Base-by-base conservation (phyloP, 768 basidiomycete species). In the Termitomyces sp. region DNA sequence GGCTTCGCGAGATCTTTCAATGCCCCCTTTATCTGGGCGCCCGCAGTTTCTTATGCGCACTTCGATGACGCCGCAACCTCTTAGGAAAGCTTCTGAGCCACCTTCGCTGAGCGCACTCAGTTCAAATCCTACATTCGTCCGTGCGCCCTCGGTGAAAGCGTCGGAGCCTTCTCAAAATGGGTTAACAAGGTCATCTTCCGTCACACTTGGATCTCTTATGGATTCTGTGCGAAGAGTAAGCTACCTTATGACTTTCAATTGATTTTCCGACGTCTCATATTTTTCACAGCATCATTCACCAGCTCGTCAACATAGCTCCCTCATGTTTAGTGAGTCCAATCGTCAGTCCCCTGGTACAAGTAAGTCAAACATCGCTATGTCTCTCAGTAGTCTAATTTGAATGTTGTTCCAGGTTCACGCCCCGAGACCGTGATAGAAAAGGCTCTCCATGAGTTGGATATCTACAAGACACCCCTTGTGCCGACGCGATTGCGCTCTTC, bases 391-490 rank as follows among this genome's bases (percentile, higher is more conserved):
- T 45, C 21, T 44, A 54, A 37, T 42, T 26, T 38, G 53, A 41
- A 35, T 49, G 50, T 31, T 50, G 49, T 55, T 50, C 50, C 35
- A 60, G 46, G 60, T 66, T 56, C 71, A 58, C 66, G 65, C 35
- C 73, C 74, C 15, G 67, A 72, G 61, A 82, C 76, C 44, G 75
- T 83, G 17, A 84, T 87, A 19, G 85, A 89, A 70, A 77, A 78
- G 56, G 84, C 84, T 15, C 74, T 91, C 5, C 83, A 86, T 43
- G 85, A 87, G 62, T 72, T 89, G 45, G 88, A 91, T 60, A 77
- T 87, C 31, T 91, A 90, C 74, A 87, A 85, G 71, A 91, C 87
- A 1, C 89, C 89, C 6, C 77, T 91, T 45, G 63, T 90, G 15
- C 87, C 89, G 11, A 83, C 86, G 40, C 79, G 81, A 19, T 67